Base-by-base conservation (phyloP, 148 eudicot genomes). In the Gaultheria prostrata region DNA sequence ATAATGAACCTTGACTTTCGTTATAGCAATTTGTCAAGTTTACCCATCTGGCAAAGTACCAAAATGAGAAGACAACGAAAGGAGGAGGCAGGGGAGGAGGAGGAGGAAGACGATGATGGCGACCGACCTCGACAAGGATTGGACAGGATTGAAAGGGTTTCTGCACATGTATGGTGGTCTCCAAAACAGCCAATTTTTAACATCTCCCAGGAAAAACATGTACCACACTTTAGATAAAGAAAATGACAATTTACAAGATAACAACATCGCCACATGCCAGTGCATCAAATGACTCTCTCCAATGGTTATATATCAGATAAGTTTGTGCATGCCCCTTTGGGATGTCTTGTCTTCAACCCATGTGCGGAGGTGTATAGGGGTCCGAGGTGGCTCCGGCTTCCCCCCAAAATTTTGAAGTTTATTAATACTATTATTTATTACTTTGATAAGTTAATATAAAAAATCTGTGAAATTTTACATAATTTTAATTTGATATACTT, bases 21-120 rank as follows among this genome's bases (percentile, higher is more conserved):
- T 1, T 73, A 18, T 73, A 35, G 49, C 76, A 15, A 15, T 20
- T 72, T 7, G 50, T 73, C 77, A 39, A 73, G 32, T 13, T 24
- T 33, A 18, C n/a, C n/a, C 13, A 20, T 39, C 77, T 73, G 77
- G 77, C 77, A 73, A 18, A 18, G 77, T 73, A 73, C 77, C 48
- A 43, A 73, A 73, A 39, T 43, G 50, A 73, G 26, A 45, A 39
- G 50, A 70, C 74, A 70, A 32, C 10, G 5, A 32, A 18, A 18
- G 8, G n/a, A 56, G 59, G 59, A 54, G 59, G 59, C n/a, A n/a
- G n/a, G n/a, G n/a, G n/a, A n/a, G n/a, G 43, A 39, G 43, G 43
- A 56, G 61, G 61, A 70, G 11, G 74, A 65, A 0, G 74, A 61
- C 12, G 49, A 73, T 0, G 48, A 18, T 7, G 50, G 46, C 76